Conservation (phyloP, 2,329 filamentous ascomycete species). For the Arachnopeziza araneosa region DNA sequence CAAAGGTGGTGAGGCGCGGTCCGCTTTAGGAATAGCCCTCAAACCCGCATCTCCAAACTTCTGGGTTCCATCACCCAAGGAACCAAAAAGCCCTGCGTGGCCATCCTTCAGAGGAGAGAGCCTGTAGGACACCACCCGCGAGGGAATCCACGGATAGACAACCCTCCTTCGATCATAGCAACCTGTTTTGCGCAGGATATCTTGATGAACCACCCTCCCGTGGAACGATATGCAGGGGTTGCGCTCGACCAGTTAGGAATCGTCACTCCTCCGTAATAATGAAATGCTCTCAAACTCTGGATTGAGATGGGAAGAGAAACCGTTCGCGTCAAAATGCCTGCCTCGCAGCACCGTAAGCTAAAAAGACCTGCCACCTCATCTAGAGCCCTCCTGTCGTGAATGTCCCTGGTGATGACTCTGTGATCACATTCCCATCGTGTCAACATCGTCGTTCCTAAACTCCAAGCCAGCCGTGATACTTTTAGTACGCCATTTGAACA, state of each 20-base stretch:
- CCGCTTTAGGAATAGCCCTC: not conserved
- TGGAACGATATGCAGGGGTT: not conserved
- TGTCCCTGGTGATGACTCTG: not conserved
- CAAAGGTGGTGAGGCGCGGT: not conserved
- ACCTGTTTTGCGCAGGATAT: not conserved
- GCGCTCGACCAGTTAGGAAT: not conserved
- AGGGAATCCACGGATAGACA: not conserved
- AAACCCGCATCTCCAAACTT: not conserved
- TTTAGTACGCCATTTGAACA: slow-evolving; percentile 1
- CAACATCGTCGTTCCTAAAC: not conserved
- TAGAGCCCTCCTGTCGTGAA: not conserved
- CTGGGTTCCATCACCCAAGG: not conserved
- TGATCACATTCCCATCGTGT: not conserved
- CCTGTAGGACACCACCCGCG: too few species aligned
- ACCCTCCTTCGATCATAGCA: not conserved
- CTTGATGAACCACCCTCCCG: not conserved
- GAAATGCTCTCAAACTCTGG: not conserved
- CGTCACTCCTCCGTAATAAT: not conserved
- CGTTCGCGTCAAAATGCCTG: not conserved
- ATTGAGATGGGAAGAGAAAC: not conserved
- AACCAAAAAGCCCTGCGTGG: not conserved
- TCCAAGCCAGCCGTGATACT: not conserved
- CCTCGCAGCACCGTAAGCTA: not conserved
- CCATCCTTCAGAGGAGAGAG: not conserved
- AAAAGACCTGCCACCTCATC: not conserved